Conservation (phyloP, 2,329 filamentous ascomycete species). For the Phyllosticta citrichinensis region DNA sequence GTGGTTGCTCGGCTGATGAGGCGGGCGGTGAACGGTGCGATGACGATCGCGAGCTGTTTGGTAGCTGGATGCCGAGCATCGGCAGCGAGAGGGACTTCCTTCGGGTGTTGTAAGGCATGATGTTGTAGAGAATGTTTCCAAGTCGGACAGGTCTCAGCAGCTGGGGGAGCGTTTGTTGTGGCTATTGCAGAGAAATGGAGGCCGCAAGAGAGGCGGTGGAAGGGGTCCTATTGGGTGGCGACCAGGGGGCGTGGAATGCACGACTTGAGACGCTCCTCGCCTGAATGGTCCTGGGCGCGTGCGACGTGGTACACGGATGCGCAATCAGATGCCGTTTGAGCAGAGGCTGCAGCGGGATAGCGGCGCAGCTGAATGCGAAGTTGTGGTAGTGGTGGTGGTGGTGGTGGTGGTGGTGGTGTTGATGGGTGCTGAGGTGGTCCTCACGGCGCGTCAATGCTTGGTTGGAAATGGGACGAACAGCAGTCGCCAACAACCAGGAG, state of each 20-base stretch:
- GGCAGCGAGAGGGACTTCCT: conserved; percentile 90
- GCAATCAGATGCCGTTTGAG: neutral
- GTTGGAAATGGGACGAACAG: neutral
- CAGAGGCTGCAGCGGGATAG: conserved; percentile 5
- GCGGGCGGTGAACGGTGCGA: conserved; percentile 49
- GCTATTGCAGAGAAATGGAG: conserved; percentile 5
- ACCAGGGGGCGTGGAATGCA: conserved; percentile 10
- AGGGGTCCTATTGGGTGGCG: conserved; percentile 9
- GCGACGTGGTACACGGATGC: conserved; percentile 5
- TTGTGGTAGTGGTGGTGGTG: neutral
- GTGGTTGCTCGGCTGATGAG: conserved; percentile 40
- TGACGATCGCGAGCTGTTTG: conserved; percentile 43
- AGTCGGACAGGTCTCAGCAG: conserved; percentile 16
- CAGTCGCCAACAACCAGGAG: conserved; percentile 4
- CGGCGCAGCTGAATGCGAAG: conserved; percentile 1
- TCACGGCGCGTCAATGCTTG: conserved; percentile 7
- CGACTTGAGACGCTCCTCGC: conserved; percentile 7
- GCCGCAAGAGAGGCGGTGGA: conserved; percentile 4
- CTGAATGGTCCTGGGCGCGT: conserved; percentile 7
- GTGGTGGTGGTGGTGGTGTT: neutral
- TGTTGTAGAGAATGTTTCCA: conserved; percentile 1
- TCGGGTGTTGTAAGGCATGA: conserved; percentile 92
- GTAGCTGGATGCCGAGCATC: conserved; percentile 83
- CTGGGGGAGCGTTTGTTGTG: conserved; percentile 6
- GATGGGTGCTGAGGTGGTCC: conserved; percentile 1